Evolutionary conservation across 2,329 filamentous ascomycete genomes (phyloP).

Genomic region (Phoma sp.): DNA sequence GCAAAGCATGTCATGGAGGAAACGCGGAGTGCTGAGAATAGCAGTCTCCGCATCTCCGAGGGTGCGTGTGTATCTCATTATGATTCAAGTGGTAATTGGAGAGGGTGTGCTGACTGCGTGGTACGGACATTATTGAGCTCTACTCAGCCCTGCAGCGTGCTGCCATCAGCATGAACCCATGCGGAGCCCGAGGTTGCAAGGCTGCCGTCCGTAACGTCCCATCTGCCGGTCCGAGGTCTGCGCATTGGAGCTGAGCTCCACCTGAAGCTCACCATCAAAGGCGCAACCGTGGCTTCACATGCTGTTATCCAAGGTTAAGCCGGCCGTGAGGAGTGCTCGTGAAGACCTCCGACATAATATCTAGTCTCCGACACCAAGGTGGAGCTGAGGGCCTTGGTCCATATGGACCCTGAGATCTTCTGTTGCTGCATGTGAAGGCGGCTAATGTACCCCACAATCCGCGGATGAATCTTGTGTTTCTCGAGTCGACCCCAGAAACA

Average conservation of each 20-base stretch:
- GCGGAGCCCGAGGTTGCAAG: conserved; percentile 7
- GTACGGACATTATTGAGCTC: conserved; percentile 28
- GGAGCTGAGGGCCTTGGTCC: conserved; percentile 16
- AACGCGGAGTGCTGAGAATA: conserved; percentile 19
- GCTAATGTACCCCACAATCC: conserved; percentile 46
- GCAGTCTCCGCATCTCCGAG: conserved; percentile 5
- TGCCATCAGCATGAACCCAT: conserved; percentile 20
- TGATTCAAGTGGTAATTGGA: conserved; percentile 2
- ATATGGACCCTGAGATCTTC: conserved; percentile 37
- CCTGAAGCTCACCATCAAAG: background rate
- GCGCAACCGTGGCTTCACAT: conserved; percentile 11
- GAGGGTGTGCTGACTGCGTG: conserved; percentile 42
- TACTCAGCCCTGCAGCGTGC: conserved; percentile 39
- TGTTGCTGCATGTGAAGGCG: conserved; percentile 29
- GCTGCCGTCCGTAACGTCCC: conserved; percentile 7
- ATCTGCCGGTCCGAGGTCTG: conserved; percentile 8
- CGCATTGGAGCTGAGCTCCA: conserved; percentile 3
- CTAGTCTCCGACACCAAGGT: conserved; percentile 22
- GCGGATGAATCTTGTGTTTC: conserved; percentile 25
- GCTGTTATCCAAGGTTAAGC: conserved; percentile 5
- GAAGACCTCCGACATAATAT: conserved; percentile 20
- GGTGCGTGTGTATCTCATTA: conserved; percentile 9
- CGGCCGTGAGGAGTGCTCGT: conserved; percentile 19
- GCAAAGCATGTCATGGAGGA: conserved; percentile 1
- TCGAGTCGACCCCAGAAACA: conserved; percentile 16